Conservation (phyloP, 192 early-diverging fungal species). For the Helicostylum pulchrum region DNA sequence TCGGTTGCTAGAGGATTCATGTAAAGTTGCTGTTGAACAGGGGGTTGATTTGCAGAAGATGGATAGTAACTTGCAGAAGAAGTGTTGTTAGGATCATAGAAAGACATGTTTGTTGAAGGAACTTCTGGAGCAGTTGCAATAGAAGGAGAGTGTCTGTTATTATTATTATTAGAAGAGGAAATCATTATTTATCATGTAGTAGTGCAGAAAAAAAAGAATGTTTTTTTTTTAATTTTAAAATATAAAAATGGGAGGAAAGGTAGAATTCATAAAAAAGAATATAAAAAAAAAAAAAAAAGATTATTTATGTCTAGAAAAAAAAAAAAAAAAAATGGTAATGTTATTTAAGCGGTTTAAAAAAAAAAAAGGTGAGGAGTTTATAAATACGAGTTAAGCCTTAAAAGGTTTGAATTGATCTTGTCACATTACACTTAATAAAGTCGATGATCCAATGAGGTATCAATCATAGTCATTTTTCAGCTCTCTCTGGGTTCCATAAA, state of each 20-base stretch:
- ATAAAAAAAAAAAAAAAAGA: no score
- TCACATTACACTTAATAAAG: slow-evolving; percentile 19
- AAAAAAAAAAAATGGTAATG: no score
- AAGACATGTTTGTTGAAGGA: slow-evolving; percentile 13
- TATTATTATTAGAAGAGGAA: slow-evolving; percentile 7
- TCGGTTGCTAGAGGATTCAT: background rate
- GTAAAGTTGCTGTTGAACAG: slow-evolving; percentile 7
- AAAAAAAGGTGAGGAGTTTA: no score
- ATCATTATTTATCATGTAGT: slow-evolving; percentile 3
- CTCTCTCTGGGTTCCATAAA: slow-evolving; percentile 9
- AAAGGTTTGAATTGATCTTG: slow-evolving; percentile 11
- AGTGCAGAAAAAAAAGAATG: slow-evolving; percentile 8
- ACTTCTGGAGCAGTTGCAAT: slow-evolving; percentile 17
- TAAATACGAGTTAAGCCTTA: background rate
- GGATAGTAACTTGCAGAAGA: slow-evolving; percentile 11
- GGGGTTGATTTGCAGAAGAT: background rate
- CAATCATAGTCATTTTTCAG: slow-evolving; percentile 3
- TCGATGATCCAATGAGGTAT: slow-evolving; percentile 9
- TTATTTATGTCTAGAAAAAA: no score
- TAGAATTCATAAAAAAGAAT: no score
- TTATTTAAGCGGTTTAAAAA: no score
- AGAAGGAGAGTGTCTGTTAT: slow-evolving; percentile 12
- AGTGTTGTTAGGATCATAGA: background rate
- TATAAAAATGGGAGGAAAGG: no score
- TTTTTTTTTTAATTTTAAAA: background rate